Percentiles rank a stretch among this genome's conserved stretches.
Conservation (phyloP, 2,329 filamentous ascomycete species). For the Sordariomycetes sp. region DNA sequence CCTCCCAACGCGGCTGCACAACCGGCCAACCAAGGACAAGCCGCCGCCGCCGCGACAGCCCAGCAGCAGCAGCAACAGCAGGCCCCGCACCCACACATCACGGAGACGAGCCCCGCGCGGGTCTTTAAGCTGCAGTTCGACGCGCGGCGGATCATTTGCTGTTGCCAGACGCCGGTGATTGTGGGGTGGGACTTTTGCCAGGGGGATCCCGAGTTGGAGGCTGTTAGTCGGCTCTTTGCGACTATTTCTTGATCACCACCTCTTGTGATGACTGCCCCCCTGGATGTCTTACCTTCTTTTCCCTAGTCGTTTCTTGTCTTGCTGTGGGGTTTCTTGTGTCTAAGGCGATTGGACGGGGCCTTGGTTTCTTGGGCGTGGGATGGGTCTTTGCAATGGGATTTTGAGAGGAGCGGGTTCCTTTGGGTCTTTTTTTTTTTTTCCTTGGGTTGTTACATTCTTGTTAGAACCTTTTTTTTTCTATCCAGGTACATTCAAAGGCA, state of each 20-base stretch:
- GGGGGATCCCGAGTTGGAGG: constrained; percentile 65
- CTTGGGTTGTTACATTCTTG: no score
- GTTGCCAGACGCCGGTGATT: constrained; percentile 80
- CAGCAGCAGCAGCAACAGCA: constrained; percentile 5
- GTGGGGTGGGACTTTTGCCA: constrained; percentile 98
- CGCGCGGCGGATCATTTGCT: constrained; percentile 83
- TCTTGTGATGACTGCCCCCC: background rate
- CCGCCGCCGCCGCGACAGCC: background rate
- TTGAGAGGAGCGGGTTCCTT: no score
- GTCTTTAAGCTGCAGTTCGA: constrained; percentile 98
- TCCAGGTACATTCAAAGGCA: no score
- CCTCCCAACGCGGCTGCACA: constrained; percentile 6
- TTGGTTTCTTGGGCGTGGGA: no score
- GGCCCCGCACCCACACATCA: constrained; percentile 29
- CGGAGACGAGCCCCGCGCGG: constrained; percentile 38
- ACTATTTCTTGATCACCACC: constrained; percentile 24
- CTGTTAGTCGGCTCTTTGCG: constrained; percentile 66
- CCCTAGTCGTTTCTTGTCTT: no score
- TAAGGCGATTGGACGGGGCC: no score
- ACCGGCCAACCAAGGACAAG: constrained; percentile 4
- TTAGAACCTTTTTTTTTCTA: no score
- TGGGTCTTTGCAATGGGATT: no score
- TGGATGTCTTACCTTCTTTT: background rate
- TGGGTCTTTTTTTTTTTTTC: no score
- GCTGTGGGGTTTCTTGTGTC: no score